These are phyloP conservation scores for Ceratobasidium sp. DNA, from an alignment of 1,284 basidiomycete genomes.

Conservation along the genomic window DNA sequence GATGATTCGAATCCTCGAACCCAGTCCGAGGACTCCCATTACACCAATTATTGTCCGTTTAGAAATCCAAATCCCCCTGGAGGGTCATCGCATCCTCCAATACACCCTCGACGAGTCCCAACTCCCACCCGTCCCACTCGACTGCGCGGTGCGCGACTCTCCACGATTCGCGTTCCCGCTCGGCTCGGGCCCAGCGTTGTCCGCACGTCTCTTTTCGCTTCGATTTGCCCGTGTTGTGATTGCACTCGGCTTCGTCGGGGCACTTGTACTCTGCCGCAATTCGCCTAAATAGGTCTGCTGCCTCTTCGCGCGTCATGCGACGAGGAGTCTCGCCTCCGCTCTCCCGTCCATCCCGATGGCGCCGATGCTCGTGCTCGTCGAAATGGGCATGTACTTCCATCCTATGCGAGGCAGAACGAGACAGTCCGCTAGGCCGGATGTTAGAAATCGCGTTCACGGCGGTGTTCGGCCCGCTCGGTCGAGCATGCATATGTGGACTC, in stretches of 20 bases:
- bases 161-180: slow-evolving; percentile 71
- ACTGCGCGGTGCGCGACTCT: slow-evolving; percentile 80
- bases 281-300: slow-evolving; percentile 31
- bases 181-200: slow-evolving; percentile 77
- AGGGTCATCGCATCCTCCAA: slow-evolving; percentile 61
- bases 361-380: slow-evolving; percentile 61
- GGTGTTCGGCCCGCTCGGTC: slow-evolving; percentile 24
- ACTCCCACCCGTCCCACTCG: slow-evolving; percentile 91
- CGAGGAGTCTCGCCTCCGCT: slow-evolving; percentile 49
- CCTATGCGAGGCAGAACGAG: slow-evolving; percentile 2
- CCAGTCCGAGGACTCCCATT: too few species aligned
- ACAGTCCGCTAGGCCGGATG: slow-evolving; percentile 2
- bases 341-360: slow-evolving; percentile 55
- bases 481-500: slow-evolving; percentile 3
- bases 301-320: slow-evolving; percentile 47
- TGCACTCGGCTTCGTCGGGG: background rate
- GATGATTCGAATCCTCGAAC: too few species aligned
- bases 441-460: slow-evolving; percentile 24
- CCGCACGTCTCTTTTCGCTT: slow-evolving; percentile 27
- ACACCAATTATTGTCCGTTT: background rate
- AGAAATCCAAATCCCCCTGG: slow-evolving; percentile 35
- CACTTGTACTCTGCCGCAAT: slow-evolving; percentile 25
- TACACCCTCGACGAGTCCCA: slow-evolving; percentile 79
- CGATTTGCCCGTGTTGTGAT: background rate
- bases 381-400: slow-evolving; percentile 30